Conservation (phyloP, 1,284 basidiomycete species). For the Vanrija sp. region DNA sequence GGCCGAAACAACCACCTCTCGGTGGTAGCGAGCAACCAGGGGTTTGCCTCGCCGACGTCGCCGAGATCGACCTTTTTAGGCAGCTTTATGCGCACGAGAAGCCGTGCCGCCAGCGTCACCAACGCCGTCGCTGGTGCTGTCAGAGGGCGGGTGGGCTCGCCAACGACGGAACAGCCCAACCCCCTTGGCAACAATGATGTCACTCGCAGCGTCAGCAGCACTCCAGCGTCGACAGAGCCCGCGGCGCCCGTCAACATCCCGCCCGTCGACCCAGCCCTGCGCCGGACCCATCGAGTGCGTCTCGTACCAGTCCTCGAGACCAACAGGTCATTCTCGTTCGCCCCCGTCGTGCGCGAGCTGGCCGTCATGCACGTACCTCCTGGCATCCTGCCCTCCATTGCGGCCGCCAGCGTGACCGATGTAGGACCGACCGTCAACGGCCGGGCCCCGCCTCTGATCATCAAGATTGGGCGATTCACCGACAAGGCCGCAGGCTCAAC, state of each 20-base stretch:
- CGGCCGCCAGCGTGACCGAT: slow-evolving; percentile 24
- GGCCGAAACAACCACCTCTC: neutral
- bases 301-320: slow-evolving; percentile 93
- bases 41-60: slow-evolving; percentile 32
- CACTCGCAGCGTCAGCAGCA: slow-evolving; percentile 34
- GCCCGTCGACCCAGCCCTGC: slow-evolving; percentile 11
- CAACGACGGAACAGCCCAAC: slow-evolving; percentile 22
- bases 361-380: slow-evolving; percentile 51
- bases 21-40: neutral
- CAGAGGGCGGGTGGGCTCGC: slow-evolving; percentile 17
- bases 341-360: slow-evolving; percentile 78
- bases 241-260: slow-evolving; percentile 6
- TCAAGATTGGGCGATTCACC: slow-evolving; percentile 89
- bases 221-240: slow-evolving; percentile 16
- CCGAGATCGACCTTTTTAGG: slow-evolving; percentile 45
- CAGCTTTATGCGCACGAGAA: slow-evolving; percentile 43
- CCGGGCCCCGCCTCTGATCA: slow-evolving; percentile 55
- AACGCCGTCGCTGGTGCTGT: slow-evolving; percentile 20
- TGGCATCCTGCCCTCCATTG: slow-evolving; percentile 46
- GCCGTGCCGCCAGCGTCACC: slow-evolving; percentile 39
- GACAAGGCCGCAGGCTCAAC: slow-evolving; percentile 50
- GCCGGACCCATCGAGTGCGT: slow-evolving; percentile 56
- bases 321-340: slow-evolving; percentile 83
- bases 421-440: slow-evolving; percentile 38
- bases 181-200: slow-evolving; percentile 25